Conservation (phyloP, 2,329 filamentous ascomycete species). For the Sporothrix schenckii region DNA sequence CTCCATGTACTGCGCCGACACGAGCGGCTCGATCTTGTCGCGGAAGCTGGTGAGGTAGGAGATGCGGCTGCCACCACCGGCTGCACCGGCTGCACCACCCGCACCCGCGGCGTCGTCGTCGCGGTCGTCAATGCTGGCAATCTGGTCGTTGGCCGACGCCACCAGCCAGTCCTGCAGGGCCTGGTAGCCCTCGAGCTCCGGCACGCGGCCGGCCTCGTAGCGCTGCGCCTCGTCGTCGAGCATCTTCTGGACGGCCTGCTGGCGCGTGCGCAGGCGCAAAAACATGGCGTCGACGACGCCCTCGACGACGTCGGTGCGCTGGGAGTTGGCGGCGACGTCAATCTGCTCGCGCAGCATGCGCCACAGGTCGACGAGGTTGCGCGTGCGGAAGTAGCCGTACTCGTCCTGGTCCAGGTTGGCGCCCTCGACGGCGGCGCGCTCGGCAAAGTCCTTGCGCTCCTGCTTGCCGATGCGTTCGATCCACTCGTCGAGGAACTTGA, state of each 20-base stretch:
- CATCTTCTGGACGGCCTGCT: constrained; percentile 83
- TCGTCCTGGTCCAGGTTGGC: constrained; percentile 81
- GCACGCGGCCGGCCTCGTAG: constrained; percentile 62
- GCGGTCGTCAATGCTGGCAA: constrained; percentile 94
- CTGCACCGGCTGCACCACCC: constrained; percentile 6
- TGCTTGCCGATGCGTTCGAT: constrained; percentile 88
- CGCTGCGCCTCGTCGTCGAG: constrained; percentile 81
- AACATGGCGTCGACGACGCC: constrained; percentile 98
- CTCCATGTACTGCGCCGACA: constrained; percentile 78
- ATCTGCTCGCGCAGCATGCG: constrained; percentile 95
- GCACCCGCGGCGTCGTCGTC: constrained; percentile 58
- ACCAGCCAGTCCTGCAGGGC: constrained; percentile 93
- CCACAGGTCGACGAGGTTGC: constrained; percentile 93
- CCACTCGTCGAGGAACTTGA: constrained; percentile 95
- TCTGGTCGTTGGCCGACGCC: constrained; percentile 96
- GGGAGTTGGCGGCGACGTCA: constrained; percentile 78
- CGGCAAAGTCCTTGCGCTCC: constrained; percentile 78
- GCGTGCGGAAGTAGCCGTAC: constrained; percentile 88
- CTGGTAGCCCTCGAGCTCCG: constrained; percentile 69
- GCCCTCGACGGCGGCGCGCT: constrained; percentile 72
- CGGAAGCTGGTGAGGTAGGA: constrained; percentile 87
- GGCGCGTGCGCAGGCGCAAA: constrained; percentile 76
- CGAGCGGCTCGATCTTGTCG: constrained; percentile 77
- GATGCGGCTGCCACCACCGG: constrained; percentile 49
- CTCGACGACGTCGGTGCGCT: constrained; percentile 87